These are phyloP conservation scores for Fusarium devonianum DNA, from an alignment of 2,329 filamentous ascomycete species.

Conservation along the genomic window DNA sequence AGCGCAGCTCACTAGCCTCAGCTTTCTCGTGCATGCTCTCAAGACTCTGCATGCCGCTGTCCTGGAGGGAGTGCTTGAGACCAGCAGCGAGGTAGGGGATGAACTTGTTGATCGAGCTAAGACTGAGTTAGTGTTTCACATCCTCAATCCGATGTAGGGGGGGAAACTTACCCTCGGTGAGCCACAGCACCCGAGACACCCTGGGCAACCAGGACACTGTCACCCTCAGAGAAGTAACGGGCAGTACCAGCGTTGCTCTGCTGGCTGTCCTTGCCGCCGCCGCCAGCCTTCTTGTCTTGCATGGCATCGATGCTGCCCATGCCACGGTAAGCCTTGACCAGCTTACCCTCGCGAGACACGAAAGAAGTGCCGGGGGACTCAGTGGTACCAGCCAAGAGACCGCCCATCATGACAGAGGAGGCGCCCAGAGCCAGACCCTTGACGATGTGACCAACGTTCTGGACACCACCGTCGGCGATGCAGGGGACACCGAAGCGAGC, in stretches of 20 bases:
- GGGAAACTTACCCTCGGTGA: constrained; percentile 67
- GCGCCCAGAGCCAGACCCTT: constrained; percentile 96
- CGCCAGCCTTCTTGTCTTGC: constrained; percentile 97
- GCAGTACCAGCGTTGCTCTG: constrained; percentile 94
- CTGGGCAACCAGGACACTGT: constrained; percentile 93
- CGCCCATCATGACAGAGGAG: constrained; percentile 98
- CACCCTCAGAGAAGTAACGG: constrained; percentile 97
- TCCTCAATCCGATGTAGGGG: neutral
- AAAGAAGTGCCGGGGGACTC: constrained; percentile 98
- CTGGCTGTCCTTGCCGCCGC: constrained; percentile 73
- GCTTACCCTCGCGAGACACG: constrained; percentile 93
- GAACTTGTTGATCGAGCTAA: constrained; percentile 87
- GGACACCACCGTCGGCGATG: constrained; percentile 96
- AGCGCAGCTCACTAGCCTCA: constrained; percentile 77
- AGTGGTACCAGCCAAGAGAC: constrained; percentile 93
- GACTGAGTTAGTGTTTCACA: constrained; percentile 42
- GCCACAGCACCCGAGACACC: constrained; percentile 89
- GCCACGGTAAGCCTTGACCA: constrained; percentile 98
- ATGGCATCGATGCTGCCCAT: constrained; percentile 99
- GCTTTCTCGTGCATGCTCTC: constrained; percentile 79
- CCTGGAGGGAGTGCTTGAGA: constrained; percentile 96
- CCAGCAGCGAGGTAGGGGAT: constrained; percentile 94
- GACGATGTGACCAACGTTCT: constrained; percentile 98
- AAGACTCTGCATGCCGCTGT: constrained; percentile 87
- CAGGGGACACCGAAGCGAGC: constrained; percentile 94